Percentiles rank a stretch among this genome's conserved stretches.
phyloP scores from a whole-genome alignment of 345 rosid genomes.

The Citrus sp. region DNA sequence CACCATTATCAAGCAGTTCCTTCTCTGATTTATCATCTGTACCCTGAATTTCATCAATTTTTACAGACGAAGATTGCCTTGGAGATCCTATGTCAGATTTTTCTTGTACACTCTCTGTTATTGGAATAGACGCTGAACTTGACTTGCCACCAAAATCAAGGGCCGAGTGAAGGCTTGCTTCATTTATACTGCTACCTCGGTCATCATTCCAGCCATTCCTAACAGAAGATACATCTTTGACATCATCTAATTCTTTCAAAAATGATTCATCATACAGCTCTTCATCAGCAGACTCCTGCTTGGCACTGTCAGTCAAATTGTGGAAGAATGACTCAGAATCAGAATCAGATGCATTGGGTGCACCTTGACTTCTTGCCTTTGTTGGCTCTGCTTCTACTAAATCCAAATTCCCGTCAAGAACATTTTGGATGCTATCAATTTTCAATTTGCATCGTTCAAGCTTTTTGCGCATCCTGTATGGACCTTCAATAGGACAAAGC shows the following conservation, averaged over 20 bases:
- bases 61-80: slow-evolving; percentile 61
- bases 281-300: slow-evolving; percentile 33
- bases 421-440: slow-evolving; percentile 79
- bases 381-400: slow-evolving; percentile 61
- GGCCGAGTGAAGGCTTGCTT: slow-evolving; percentile 97
- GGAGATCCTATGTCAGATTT: slow-evolving; percentile 84
- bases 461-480: slow-evolving; percentile 99
- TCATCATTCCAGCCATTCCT: slow-evolving; percentile 90
- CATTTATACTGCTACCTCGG: slow-evolving; percentile 81
- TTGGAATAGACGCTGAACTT: slow-evolving; percentile 64
- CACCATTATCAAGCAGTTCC: slow-evolving; percentile 93
- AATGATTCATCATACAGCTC: slow-evolving; percentile 64
- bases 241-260: slow-evolving; percentile 49
- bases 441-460: slow-evolving; percentile 83
- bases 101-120: slow-evolving; percentile 64
- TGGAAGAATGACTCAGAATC: slow-evolving; percentile 67
- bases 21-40: slow-evolving; percentile 73
- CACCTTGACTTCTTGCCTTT: slow-evolving; percentile 52
- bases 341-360: slow-evolving; percentile 58
- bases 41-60: slow-evolving; percentile 56
- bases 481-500: slow-evolving; percentile 99
- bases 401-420: slow-evolving; percentile 73
- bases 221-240: slow-evolving; percentile 49
- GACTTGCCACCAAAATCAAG: slow-evolving; percentile 87
- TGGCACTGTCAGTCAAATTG: slow-evolving; percentile 40